Conservation (phyloP, 129 eudicot species). For the Gnaphalium uliginosum region DNA sequence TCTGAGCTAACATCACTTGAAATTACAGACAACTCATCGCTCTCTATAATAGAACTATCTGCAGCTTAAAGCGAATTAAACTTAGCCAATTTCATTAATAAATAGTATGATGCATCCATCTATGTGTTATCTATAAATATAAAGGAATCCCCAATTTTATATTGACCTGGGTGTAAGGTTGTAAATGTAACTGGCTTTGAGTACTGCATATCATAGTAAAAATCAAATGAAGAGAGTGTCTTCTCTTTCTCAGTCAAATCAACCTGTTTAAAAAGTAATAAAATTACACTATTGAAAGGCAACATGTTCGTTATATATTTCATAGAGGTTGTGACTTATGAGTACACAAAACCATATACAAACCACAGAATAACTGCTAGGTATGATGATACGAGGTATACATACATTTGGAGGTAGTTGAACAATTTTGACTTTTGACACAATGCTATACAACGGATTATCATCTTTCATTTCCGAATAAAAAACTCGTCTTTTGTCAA, state of each 20-base stretch:
- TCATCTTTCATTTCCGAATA: constrained; percentile 55
- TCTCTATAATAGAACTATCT: constrained; percentile 21
- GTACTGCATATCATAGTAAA: constrained; percentile 55
- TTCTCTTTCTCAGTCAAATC: constrained; percentile 35
- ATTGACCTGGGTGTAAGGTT: constrained; percentile 39
- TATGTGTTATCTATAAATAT: not conserved
- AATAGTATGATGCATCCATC: not conserved
- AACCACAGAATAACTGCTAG: not conserved
- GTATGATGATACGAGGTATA: not conserved
- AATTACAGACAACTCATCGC: constrained; percentile 28
- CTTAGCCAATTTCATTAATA: not conserved
- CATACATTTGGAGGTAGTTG: constrained; percentile 44
- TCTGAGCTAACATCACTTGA: constrained; percentile 31
- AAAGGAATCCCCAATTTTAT: not conserved
- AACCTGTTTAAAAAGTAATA: constrained; percentile 34
- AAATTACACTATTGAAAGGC: not conserved
- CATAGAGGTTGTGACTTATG: constrained; percentile 2
- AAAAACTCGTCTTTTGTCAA: constrained; percentile 51
- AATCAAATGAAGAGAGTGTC: constrained; percentile 29
- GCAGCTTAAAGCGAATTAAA: constrained; percentile 2
- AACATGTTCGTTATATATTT: not conserved
- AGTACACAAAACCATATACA: constrained; percentile 9
- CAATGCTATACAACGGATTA: constrained; percentile 50
- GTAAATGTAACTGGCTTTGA: constrained; percentile 49
- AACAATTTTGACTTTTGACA: constrained; percentile 45